phyloP scores from a whole-genome alignment of 192 early-diverging fungal genomes.

The Coemansia aciculifera region DNA sequence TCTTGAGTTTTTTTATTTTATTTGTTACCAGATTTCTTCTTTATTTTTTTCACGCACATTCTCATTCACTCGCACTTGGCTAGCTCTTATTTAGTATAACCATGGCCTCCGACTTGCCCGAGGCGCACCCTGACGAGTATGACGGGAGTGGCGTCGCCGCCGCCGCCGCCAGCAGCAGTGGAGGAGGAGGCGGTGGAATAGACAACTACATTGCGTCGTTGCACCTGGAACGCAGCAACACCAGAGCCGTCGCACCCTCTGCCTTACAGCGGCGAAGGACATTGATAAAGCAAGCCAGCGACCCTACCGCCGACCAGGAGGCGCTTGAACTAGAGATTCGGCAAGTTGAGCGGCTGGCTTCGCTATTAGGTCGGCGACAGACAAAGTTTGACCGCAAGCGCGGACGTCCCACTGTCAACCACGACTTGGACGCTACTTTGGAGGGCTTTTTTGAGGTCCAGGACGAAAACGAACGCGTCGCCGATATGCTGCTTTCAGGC shows the following conservation, averaged over 20 bases:
- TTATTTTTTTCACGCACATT: background rate
- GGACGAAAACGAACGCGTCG: conserved; percentile 42
- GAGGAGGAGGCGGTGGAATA: conserved; percentile 9
- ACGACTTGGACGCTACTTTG: conserved; percentile 45
- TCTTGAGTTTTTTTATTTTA: too few relatives aligned
- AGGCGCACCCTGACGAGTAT: background rate
- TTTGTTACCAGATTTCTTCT: background rate
- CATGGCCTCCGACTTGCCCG: background rate
- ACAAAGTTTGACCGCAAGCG: conserved; percentile 43
- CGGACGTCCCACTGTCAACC: conserved; percentile 33
- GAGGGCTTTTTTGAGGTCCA: conserved; percentile 45
- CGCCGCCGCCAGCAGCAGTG: background rate
- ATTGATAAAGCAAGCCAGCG: conserved; percentile 41
- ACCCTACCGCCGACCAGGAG: conserved; percentile 48
- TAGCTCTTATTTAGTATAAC: background rate
- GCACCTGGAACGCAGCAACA: conserved; percentile 46
- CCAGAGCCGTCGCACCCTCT: conserved; percentile 11
- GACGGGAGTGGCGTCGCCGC: background rate
- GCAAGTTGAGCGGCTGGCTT: conserved; percentile 45
- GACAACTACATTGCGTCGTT: conserved; percentile 43
- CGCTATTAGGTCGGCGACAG: conserved; percentile 46
- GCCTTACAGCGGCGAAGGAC: conserved; percentile 44
- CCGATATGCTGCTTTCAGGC: conserved; percentile 35
- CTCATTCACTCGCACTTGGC: background rate
- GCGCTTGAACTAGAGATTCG: conserved; percentile 51